Evolutionary conservation across 2,329 filamentous ascomycete genomes (phyloP).

Genomic region (Myriosclerotinia curreyana): DNA sequence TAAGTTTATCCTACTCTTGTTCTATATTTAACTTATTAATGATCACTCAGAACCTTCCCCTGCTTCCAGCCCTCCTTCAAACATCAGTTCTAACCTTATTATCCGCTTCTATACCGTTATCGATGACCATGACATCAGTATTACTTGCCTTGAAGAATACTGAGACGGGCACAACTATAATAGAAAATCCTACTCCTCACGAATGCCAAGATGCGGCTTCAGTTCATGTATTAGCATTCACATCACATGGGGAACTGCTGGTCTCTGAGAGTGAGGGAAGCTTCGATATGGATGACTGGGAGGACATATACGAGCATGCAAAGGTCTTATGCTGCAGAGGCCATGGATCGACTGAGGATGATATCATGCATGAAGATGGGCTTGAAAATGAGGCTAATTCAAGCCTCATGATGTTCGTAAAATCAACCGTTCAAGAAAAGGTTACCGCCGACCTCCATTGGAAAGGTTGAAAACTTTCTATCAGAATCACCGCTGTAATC

Average conservation of each 20-base stretch:
- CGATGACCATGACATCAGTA: slow-evolving; percentile 65
- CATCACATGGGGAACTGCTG: slow-evolving; percentile 68
- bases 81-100: slow-evolving; percentile 74
- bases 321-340: slow-evolving; percentile 59
- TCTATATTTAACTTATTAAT: slow-evolving; percentile 22
- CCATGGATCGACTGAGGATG: slow-evolving; percentile 33
- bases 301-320: slow-evolving; percentile 63
- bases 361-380: slow-evolving; percentile 38
- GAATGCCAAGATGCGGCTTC: slow-evolving; percentile 64
- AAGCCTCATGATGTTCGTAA: slow-evolving; percentile 57
- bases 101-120: slow-evolving; percentile 77
- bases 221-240: slow-evolving; percentile 80
- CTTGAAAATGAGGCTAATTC: slow-evolving; percentile 43
- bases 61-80: slow-evolving; percentile 81
- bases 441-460: slow-evolving; percentile 54
- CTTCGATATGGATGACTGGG: slow-evolving; percentile 76
- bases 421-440: slow-evolving; percentile 58
- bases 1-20: slow-evolving; percentile 40
- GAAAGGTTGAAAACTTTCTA: slow-evolving; percentile 44
- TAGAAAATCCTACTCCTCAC: slow-evolving; percentile 60
- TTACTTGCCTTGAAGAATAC: slow-evolving; percentile 57
- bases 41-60: slow-evolving; percentile 62
- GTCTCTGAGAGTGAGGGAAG: slow-evolving; percentile 77
- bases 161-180: slow-evolving; percentile 44
- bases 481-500: slow-evolving; percentile 20